Base-by-base conservation (phyloP, 2,329 filamentous ascomycete genomes). In the Albophoma yamanashiensis region DNA sequence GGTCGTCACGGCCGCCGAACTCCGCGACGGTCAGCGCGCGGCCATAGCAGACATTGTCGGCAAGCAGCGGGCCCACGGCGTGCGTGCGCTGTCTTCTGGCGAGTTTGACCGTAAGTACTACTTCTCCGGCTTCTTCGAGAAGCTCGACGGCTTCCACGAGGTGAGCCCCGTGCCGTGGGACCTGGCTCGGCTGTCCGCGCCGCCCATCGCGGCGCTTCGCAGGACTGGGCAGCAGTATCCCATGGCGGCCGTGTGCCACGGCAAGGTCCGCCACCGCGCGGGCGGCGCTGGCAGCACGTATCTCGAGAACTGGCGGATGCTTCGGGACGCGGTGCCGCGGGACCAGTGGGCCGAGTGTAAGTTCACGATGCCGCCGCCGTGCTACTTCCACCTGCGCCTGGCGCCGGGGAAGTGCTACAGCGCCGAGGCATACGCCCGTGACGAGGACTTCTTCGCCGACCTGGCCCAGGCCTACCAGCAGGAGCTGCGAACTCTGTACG, bases 81-180 rank as follows among this genome's bases (percentile, higher is more conserved):
- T 89, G 60, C 80, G 82, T 25, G 81, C 82, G 20, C 76, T 90
- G 58, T 87, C 85, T 4, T 87, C 87, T 61, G 88, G 88, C 67
- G 88, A 91, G 73, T 91, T 89, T 55, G 76, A 78, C 56, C 75
- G 78, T 63, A 77, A 78, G 64, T 79, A 78, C 64, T 80, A 78
- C 70, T 79, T 78, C 66, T 74, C 72, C 9, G 78, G 77, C 57
- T 77, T 80, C 66, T 79, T 80, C 64, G 78, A 80, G 69, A 76
- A 75, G 61, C 73, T 80, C 17, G 69, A 65, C 3, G 74, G 74
- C 50, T 76, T 75, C 67, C 69, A 67, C 36, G 69, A 74, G 57
- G 71, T 75, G 59, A 70, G 68, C 62, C 73, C 74, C 55, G 72
- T 74, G 55, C 72, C 72, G 6, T 74, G 72, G 72, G 73, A 75